Evolutionary conservation across 139 green algal genomes (phyloP).

Genomic region (Pleodorina starrii): DNA sequence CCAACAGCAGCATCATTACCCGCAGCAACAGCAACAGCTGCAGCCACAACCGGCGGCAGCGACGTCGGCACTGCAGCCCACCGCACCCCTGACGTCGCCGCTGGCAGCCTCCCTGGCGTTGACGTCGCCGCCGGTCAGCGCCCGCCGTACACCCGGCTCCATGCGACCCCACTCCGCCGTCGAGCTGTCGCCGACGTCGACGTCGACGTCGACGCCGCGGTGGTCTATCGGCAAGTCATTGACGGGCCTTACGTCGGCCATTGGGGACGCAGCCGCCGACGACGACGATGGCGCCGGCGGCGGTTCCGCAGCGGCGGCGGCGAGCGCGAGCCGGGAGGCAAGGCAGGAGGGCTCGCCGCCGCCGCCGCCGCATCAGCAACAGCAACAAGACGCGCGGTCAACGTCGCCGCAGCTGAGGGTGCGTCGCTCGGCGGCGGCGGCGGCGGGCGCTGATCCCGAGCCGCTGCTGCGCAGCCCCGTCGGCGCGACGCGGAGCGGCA

Average conservation of each 20-base stretch:
- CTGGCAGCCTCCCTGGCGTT: neutral
- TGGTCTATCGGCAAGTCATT: slow-evolving; percentile 11
- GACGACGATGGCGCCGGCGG: neutral
- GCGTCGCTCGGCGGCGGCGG: neutral
- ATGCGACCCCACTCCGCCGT: slow-evolving; percentile 21
- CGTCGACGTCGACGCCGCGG: neutral
- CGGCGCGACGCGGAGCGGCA: neutral
- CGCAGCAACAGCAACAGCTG: too few relatives aligned
- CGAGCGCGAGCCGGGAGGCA: neutral
- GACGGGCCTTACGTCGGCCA: slow-evolving; percentile 19
- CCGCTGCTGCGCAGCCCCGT: neutral
- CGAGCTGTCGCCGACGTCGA: neutral
- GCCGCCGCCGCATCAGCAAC: neutral
- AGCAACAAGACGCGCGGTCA: too few relatives aligned
- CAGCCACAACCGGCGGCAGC: too few relatives aligned
- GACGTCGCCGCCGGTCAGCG: neutral
- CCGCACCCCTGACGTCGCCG: neutral
- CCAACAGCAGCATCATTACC: too few relatives aligned
- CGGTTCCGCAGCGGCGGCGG: neutral
- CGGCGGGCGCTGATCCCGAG: neutral
- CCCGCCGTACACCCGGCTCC: slow-evolving; percentile 3
- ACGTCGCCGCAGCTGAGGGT: neutral
- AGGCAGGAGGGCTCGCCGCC: neutral
- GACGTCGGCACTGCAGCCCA: too few relatives aligned
- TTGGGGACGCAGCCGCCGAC: neutral